Evolutionary conservation across 345 rosid species (phyloP).

Genomic region (Jatropha curcas): DNA sequence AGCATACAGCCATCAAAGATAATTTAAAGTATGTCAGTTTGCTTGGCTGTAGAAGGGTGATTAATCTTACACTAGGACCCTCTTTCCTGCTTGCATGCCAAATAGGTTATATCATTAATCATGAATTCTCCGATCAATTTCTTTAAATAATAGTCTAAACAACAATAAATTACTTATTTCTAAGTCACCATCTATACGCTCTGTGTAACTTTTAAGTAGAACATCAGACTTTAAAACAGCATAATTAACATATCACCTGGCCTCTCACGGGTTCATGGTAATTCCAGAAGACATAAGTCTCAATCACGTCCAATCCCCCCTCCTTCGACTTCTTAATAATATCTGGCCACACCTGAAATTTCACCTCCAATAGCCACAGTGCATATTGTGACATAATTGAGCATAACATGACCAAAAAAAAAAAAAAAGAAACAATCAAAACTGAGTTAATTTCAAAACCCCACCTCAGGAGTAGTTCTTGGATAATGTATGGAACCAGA

Average conservation of each 20-base stretch:
- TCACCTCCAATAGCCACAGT: not conserved
- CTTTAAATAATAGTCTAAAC: not conserved
- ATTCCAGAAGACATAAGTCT: constrained; percentile 70
- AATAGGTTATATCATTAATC: not conserved
- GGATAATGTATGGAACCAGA: constrained; percentile 72
- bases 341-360: constrained; percentile 61
- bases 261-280: constrained; percentile 63
- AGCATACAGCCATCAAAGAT: not conserved
- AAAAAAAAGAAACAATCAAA: not conserved
- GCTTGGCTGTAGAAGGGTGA: not conserved
- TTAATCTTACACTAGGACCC: not conserved
- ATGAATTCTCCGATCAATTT: not conserved
- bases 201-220: too few relatives aligned
- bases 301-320: constrained; percentile 65
- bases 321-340: constrained; percentile 62
- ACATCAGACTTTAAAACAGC: constrained; percentile 1
- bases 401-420: not conserved
- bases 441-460: constrained; percentile 2
- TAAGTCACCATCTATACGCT: not conserved
- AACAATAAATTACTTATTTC: not conserved
- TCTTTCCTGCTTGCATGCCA: not conserved
- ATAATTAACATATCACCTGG: constrained; percentile 38
- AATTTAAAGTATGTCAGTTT: not conserved
- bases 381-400: constrained; percentile 7
- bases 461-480: constrained; percentile 54